Conservation (phyloP, 2,329 filamentous ascomycete species). For the Huntiella decipiens region DNA sequence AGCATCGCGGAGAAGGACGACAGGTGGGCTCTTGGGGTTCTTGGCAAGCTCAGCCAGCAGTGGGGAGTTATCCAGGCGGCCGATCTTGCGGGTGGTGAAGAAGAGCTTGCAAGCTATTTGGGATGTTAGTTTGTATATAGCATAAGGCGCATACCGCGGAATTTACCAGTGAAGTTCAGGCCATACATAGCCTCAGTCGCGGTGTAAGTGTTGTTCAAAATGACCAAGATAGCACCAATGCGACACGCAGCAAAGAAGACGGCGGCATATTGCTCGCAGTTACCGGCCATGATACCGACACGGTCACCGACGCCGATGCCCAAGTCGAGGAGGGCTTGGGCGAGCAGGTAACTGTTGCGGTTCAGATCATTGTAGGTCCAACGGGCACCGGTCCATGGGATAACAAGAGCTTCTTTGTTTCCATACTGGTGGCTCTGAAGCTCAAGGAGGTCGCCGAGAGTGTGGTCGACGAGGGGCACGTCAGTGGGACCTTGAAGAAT, state of each 20-base stretch:
- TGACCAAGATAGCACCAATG: constrained; percentile 51
- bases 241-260: constrained; percentile 55
- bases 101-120: constrained; percentile 46
- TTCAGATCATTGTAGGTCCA: constrained; percentile 53
- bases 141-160: no score
- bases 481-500: constrained; percentile 50
- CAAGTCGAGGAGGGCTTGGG: constrained; percentile 46
- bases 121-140: not conserved
- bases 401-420: constrained; percentile 48
- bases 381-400: constrained; percentile 55
- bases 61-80: constrained; percentile 40
- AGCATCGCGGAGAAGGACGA: constrained; percentile 43
- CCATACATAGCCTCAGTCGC: constrained; percentile 53
- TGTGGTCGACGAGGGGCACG: constrained; percentile 51
- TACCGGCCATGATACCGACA: constrained; percentile 56
- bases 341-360: constrained; percentile 40
- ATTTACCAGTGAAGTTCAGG: constrained; percentile 46
- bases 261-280: constrained; percentile 66
- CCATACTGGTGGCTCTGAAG: constrained; percentile 49
- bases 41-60: constrained; percentile 36
- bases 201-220: constrained; percentile 70
- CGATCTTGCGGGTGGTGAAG: constrained; percentile 53
- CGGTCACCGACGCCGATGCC: constrained; percentile 51
- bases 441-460: constrained; percentile 52
- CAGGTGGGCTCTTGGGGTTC: constrained; percentile 26